These are phyloP conservation scores for Rhizophora mangle DNA, from an alignment of 345 rosid species.

Conservation along the genomic window DNA sequence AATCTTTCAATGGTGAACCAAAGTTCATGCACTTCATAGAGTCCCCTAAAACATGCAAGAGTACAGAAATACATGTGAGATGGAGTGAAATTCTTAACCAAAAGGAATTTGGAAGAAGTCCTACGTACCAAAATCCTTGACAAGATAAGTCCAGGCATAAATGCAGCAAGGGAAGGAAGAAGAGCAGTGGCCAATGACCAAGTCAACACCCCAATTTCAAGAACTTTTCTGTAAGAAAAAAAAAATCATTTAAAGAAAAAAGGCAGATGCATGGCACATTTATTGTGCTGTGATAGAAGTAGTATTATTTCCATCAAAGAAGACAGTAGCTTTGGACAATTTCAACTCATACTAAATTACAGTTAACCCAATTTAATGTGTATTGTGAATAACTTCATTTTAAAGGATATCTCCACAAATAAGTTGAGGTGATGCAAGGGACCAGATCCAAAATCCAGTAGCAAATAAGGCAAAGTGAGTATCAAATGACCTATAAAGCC, in stretches of 20 bases:
- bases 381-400: not conserved
- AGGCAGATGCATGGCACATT: not conserved
- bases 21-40: no score
- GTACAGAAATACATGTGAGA: not conserved
- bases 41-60: not conserved
- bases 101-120: conserved; percentile 7
- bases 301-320: not conserved
- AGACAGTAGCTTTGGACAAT: no score
- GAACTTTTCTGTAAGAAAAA: conserved; percentile 57
- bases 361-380: not conserved
- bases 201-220: conserved; percentile 74
- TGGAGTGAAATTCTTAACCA: not conserved
- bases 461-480: not conserved
- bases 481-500: no score
- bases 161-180: conserved; percentile 81
- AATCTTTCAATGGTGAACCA: no score
- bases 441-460: not conserved
- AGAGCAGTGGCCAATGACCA: conserved; percentile 92
- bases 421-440: not conserved
- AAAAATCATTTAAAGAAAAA: not conserved
- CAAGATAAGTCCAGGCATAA: conserved; percentile 81
- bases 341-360: no score
- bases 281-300: not conserved
- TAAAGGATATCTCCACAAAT: not conserved
- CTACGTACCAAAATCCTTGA: conserved; percentile 69